These are phyloP conservation scores for Albophoma yamanashiensis DNA, from an alignment of 2,329 filamentous ascomycete genomes.

Conservation along the genomic window DNA sequence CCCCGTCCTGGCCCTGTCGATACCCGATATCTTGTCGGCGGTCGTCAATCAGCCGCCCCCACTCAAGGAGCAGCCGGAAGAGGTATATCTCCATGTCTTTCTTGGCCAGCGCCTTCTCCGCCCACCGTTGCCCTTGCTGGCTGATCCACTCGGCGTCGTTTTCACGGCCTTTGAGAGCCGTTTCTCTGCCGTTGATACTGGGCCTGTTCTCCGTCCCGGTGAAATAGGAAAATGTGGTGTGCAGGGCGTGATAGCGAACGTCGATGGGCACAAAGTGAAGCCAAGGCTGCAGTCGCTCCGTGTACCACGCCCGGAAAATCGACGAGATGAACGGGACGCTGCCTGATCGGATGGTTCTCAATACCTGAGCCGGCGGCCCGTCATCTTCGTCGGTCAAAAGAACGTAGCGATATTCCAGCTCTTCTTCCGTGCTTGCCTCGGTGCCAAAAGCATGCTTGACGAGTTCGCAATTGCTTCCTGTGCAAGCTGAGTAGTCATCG, in stretches of 20 bases:
- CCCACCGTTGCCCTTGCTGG: constrained; percentile 55
- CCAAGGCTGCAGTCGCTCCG: constrained; percentile 64
- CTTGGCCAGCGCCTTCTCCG: constrained; percentile 47
- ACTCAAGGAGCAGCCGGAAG: constrained; percentile 68
- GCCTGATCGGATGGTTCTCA: constrained; percentile 54
- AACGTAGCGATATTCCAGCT: constrained; percentile 59
- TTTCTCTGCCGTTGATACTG: constrained; percentile 30
- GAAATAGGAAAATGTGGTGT: constrained; percentile 67
- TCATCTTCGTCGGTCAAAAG: constrained; percentile 62
- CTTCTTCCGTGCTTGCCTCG: constrained; percentile 28
- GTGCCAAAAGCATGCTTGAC: constrained; percentile 19
- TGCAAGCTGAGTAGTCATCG: constrained; percentile 45
- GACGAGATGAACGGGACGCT: constrained; percentile 61
- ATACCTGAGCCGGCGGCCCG: constrained; percentile 48
- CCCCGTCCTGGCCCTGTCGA: constrained; percentile 15
- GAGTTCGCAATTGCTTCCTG: constrained; percentile 26
- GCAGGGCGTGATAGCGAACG: constrained; percentile 59
- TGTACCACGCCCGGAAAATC: constrained; percentile 72
- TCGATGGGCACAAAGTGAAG: constrained; percentile 74
- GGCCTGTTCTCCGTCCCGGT: constrained; percentile 39
- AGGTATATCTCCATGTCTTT: constrained; percentile 76
- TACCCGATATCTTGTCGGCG: constrained; percentile 34
- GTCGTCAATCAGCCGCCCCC: constrained; percentile 60
- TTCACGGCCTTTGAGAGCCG: constrained; percentile 34
- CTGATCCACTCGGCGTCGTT: constrained; percentile 55